phyloP scores from a whole-genome alignment of 1,139 yeast species.

The Hemisphaericaspora xylofermentans region DNA sequence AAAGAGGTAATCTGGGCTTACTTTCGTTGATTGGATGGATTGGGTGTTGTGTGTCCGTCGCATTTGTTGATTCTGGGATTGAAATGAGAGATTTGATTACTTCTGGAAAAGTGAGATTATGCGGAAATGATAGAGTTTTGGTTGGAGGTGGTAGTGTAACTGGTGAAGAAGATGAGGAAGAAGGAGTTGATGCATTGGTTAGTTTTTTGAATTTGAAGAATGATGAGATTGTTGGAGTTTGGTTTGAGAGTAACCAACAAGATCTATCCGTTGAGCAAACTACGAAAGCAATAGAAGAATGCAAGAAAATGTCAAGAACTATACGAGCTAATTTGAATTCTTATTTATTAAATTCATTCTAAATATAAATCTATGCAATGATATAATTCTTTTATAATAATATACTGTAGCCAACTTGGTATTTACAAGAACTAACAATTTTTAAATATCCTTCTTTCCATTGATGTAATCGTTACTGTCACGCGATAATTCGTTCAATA shows the following conservation, averaged over 20 bases:
- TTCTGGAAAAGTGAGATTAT: slow-evolving; percentile 53
- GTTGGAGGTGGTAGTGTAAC: slow-evolving; percentile 16
- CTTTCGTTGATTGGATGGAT: slow-evolving; percentile 45
- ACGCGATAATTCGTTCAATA: slow-evolving; percentile 44
- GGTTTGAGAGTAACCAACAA: slow-evolving; percentile 46
- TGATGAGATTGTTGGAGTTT: slow-evolving; percentile 55
- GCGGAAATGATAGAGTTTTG: slow-evolving; percentile 16
- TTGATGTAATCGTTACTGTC: slow-evolving; percentile 15
- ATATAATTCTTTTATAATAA: neutral
- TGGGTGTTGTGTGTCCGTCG: slow-evolving; percentile 64
- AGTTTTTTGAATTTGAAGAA: slow-evolving; percentile 55
- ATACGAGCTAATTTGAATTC: slow-evolving; percentile 50
- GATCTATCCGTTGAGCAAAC: slow-evolving; percentile 28
- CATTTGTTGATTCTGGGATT: slow-evolving; percentile 80
- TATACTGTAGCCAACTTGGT: neutral
- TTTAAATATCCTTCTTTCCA: slow-evolving; percentile 3
- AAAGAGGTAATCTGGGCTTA: slow-evolving; percentile 30
- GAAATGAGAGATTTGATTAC: slow-evolving; percentile 77
- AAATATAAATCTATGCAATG: slow-evolving; percentile 4
- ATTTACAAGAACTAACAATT: neutral
- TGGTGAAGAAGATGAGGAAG: slow-evolving; percentile 16
- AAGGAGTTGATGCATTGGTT: slow-evolving; percentile 39
- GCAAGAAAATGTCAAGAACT: slow-evolving; percentile 41
- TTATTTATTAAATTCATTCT: slow-evolving; percentile 14
- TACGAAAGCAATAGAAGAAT: slow-evolving; percentile 35